These are phyloP conservation scores for Citrullus amarus DNA, from an alignment of 306 rosid genomes.

Conservation along the genomic window DNA sequence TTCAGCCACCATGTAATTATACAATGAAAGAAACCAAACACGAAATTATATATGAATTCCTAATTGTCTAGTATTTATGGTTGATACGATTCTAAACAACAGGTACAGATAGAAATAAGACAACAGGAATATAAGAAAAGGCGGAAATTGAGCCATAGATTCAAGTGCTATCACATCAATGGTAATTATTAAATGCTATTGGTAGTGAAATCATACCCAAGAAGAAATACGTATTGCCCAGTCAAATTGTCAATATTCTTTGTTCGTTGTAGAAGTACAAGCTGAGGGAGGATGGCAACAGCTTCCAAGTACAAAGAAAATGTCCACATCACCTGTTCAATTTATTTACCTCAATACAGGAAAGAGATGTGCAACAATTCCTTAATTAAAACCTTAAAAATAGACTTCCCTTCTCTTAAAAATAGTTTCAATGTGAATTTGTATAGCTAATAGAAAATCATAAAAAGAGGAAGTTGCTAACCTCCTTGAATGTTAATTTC, in stretches of 20 bases:
- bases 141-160: background rate
- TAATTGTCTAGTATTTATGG: background rate
- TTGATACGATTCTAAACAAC: background rate
- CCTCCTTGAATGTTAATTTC: conserved; percentile 74
- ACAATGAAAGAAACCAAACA: background rate
- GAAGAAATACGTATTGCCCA: conserved; percentile 79
- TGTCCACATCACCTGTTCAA: conserved; percentile 66
- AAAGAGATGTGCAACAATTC: background rate
- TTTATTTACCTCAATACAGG: background rate
- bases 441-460: background rate
- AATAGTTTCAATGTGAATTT: background rate
- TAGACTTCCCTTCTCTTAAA: background rate
- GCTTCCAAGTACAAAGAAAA: conserved; percentile 91
- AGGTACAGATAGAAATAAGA: background rate
- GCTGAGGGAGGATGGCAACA: conserved; percentile 86
- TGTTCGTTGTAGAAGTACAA: conserved; percentile 71
- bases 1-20: background rate
- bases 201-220: conserved; percentile 43
- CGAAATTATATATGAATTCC: background rate
- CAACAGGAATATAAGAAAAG: background rate
- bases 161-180: background rate
- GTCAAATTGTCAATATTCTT: conserved; percentile 92
- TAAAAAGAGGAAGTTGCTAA: conserved; percentile 6
- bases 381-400: background rate
- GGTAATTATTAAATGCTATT: background rate